phyloP scores from a whole-genome alignment of 345 rosid species.

The Adansonia digitata region DNA sequence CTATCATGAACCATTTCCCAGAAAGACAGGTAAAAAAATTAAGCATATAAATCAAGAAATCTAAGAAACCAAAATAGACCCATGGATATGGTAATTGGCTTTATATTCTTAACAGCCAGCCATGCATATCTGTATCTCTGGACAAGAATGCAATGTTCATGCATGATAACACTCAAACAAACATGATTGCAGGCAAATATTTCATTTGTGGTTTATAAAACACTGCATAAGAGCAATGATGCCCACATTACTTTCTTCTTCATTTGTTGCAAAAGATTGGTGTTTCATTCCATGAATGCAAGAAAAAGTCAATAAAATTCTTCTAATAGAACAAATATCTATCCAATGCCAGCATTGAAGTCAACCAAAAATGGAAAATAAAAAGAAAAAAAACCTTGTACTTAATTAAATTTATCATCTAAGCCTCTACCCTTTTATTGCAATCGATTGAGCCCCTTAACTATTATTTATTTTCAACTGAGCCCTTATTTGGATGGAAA shows the following conservation, averaged over 20 bases:
- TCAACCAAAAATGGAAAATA: background rate
- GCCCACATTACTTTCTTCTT: background rate
- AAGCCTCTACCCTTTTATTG: background rate
- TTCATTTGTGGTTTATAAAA: background rate
- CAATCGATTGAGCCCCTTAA: background rate
- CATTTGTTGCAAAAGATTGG: background rate
- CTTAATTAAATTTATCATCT: background rate
- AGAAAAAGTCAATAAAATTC: background rate
- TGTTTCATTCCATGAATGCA: background rate
- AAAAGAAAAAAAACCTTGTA: background rate
- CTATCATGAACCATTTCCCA: slow-evolving; percentile 33
- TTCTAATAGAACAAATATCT: background rate
- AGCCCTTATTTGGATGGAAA: background rate
- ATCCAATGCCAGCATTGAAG: background rate
- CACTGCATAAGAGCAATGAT: background rate
- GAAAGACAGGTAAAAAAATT: background rate
- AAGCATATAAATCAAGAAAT: background rate
- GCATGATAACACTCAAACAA: background rate
- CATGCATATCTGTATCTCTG: background rate
- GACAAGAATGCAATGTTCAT: background rate
- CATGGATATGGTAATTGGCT: slow-evolving; percentile 1
- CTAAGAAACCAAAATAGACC: background rate
- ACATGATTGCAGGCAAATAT: background rate
- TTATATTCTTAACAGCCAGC: background rate
- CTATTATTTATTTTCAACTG: background rate